Conservation (phyloP, 1,139 yeast genomes). For the Debaryomyces sp. region DNA sequence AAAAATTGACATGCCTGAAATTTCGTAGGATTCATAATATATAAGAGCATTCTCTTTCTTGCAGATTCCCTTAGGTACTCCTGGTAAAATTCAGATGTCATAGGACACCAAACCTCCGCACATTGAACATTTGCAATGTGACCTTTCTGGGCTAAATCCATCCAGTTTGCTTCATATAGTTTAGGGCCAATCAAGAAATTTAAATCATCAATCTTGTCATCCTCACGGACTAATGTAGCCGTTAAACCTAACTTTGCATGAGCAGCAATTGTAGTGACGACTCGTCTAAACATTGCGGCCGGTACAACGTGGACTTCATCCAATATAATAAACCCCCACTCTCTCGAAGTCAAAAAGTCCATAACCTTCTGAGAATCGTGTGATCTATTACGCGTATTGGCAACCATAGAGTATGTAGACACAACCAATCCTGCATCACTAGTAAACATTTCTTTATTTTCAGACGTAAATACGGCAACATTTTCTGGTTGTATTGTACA, state of each 20-base stretch:
- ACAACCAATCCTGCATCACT: conserved; percentile 97
- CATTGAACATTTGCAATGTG: conserved; percentile 99
- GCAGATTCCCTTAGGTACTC: conserved; percentile 89
- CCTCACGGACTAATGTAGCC: conserved; percentile 98
- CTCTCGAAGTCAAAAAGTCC: conserved; percentile 95
- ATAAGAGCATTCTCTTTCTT: conserved; percentile 88
- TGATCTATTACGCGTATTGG: conserved; percentile 93
- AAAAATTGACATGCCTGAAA: conserved; percentile 97
- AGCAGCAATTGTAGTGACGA: conserved; percentile 96
- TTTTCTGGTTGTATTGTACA: conserved; percentile 97
- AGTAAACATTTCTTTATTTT: conserved; percentile 92
- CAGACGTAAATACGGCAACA: conserved; percentile 97
- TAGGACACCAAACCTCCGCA: conserved; percentile 99
- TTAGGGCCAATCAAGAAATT: conserved; percentile 98
- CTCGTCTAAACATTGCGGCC: conserved; percentile 98
- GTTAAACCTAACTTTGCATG: conserved; percentile 97
- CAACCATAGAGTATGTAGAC: conserved; percentile 98
- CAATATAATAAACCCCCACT: conserved; percentile 97
- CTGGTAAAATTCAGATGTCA: conserved; percentile 97
- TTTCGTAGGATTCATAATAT: conserved; percentile 99
- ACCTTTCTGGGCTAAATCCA: conserved; percentile 98
- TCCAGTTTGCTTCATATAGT: conserved; percentile 98
- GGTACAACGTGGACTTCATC: conserved; percentile 99
- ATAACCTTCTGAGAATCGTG: conserved; percentile 98
- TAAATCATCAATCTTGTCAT: conserved; percentile 96